Evolutionary conservation across 495 filamentous ascomycete species (phyloP).

Genomic region (Ascodesmis nigricans): DNA sequence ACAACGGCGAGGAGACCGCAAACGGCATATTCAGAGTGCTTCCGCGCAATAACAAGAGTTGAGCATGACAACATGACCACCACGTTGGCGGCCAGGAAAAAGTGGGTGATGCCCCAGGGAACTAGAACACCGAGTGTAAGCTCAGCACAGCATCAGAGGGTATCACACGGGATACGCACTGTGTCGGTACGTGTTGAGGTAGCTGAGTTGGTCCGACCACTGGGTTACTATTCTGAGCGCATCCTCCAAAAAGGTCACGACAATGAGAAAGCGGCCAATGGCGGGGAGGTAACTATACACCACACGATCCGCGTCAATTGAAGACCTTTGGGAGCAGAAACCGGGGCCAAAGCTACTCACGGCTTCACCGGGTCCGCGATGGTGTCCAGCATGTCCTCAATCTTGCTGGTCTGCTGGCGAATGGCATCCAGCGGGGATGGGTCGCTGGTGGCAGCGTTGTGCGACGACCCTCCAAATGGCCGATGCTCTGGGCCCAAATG

Average conservation of each 20-base stretch:
- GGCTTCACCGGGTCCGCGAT: conserved; percentile 82
- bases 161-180: conserved; percentile 35
- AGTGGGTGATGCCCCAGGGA: conserved; percentile 69
- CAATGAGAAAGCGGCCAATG: conserved; percentile 90
- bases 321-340: neutral
- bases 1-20: conserved; percentile 75
- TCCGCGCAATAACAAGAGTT: conserved; percentile 67
- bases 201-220: conserved; percentile 88
- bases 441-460: conserved; percentile 19
- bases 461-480: conserved; percentile 37
- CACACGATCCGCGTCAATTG: neutral
- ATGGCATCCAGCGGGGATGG: conserved; percentile 61
- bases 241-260: conserved; percentile 96
- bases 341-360: conserved; percentile 36
- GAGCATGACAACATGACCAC: conserved; percentile 72
- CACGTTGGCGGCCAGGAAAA: conserved; percentile 82
- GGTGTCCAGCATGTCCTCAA: conserved; percentile 84
- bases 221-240: conserved; percentile 89
- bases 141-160: conserved; percentile 2
- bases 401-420: conserved; percentile 87
- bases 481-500: conserved; percentile 60
- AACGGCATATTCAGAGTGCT: conserved; percentile 79
- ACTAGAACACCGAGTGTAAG: conserved; percentile 32
- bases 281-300: conserved; percentile 62
- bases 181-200: conserved; percentile 77